These are phyloP conservation scores for Fomes fomentarius DNA, from an alignment of 1,284 basidiomycete genomes.

Conservation along the genomic window DNA sequence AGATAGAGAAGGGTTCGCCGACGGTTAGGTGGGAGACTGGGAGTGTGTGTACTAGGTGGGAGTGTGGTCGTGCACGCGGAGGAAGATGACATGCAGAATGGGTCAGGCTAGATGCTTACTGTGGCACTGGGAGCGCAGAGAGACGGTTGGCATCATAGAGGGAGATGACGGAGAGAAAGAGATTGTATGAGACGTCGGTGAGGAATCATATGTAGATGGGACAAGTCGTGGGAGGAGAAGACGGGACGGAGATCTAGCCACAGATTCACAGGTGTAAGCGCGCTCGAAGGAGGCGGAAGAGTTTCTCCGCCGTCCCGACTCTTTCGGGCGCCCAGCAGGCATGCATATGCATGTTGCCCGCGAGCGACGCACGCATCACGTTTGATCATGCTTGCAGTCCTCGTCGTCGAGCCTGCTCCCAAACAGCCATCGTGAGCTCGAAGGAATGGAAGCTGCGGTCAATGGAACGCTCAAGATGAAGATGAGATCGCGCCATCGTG, in stretches of 20 bases:
- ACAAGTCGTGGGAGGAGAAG: background rate
- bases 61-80: no score
- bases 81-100: no score
- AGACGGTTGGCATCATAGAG: no score
- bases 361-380: background rate
- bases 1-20: no score
- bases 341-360: background rate
- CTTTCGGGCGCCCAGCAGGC: constrained; percentile 10
- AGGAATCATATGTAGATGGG: no score
- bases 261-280: background rate
- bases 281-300: constrained; percentile 19
- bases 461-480: background rate
- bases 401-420: no score
- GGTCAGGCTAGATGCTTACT: no score
- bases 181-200: no score
- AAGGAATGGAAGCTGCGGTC: constrained; percentile 3
- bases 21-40: no score
- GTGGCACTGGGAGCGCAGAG: background rate
- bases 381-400: no score
- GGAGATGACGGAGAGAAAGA: background rate
- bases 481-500: background rate
- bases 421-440: no score
- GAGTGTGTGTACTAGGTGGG: no score
- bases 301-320: constrained; percentile 14
- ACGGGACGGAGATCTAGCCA: background rate